Conservation (phyloP, 352 stramenopile species). For the Globisporangium spiculum region DNA sequence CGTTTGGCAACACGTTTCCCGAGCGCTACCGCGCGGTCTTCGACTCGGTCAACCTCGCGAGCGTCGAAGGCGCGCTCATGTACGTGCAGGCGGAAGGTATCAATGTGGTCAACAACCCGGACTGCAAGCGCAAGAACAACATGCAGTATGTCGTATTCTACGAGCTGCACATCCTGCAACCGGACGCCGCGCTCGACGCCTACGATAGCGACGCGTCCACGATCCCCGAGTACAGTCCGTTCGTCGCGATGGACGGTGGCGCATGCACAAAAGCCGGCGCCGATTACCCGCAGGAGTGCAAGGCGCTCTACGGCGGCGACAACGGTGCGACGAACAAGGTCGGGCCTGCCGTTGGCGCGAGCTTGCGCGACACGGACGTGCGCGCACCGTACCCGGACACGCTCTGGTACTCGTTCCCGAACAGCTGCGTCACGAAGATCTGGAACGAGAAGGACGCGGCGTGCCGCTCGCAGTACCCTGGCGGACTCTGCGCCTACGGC, state of each 20-base stretch:
- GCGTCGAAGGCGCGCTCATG: constrained; percentile 76
- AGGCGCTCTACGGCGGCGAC: constrained; percentile 19
- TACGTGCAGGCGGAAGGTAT: constrained; percentile 80
- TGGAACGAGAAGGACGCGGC: constrained; percentile 37
- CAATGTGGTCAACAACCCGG: constrained; percentile 31
- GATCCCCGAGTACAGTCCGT: constrained; percentile 46
- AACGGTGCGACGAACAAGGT: constrained; percentile 19
- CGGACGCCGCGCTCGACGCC: constrained; percentile 30
- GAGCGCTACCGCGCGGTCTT: constrained; percentile 42
- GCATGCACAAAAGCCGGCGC: constrained; percentile 32
- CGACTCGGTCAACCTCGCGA: constrained; percentile 73
- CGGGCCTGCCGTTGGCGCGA: constrained; percentile 41
- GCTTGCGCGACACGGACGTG: constrained; percentile 28
- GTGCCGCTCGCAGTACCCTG: constrained; percentile 30
- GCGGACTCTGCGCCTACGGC: constrained; percentile 37
- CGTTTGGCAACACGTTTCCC: constrained; percentile 24
- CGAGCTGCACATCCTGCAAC: constrained; percentile 52
- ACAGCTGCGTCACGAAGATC: constrained; percentile 39
- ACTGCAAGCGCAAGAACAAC: constrained; percentile 61
- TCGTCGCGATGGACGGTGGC: constrained; percentile 62
- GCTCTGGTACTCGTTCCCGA: constrained; percentile 69
- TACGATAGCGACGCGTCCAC: constrained; percentile 27
- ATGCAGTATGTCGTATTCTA: constrained; percentile 79
- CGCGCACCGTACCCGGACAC: constrained; percentile 55
- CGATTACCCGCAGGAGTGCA: constrained; percentile 24